These are phyloP conservation scores for Endocarpon pusillum DNA, from an alignment of 495 filamentous ascomycete genomes.

Conservation along the genomic window DNA sequence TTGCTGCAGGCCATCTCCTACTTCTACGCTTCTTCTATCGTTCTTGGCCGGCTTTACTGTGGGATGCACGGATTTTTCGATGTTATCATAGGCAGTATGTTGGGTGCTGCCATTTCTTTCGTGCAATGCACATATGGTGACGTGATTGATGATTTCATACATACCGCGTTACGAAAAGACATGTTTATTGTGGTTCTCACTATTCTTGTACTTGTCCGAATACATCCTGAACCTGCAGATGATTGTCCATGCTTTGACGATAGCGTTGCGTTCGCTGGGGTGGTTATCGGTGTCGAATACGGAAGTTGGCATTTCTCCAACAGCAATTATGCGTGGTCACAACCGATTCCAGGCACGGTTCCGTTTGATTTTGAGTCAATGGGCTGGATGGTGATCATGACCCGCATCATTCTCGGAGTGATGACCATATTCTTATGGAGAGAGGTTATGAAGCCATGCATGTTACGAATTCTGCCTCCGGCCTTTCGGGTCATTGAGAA, in stretches of 20 bases:
- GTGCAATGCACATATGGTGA: slow-evolving; percentile 57
- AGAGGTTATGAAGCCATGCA: slow-evolving; percentile 64
- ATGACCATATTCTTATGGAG: slow-evolving; percentile 76
- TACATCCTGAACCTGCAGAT: slow-evolving; percentile 92
- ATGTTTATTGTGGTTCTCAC: slow-evolving; percentile 41
- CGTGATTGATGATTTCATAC: slow-evolving; percentile 47
- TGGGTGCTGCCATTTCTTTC: slow-evolving; percentile 52
- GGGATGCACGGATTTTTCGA: slow-evolving; percentile 98
- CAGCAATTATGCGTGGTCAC: slow-evolving; percentile 34
- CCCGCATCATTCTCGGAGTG: slow-evolving; percentile 63
- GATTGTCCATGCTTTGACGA: slow-evolving; percentile 97
- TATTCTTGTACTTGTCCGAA: slow-evolving; percentile 59
- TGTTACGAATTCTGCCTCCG: slow-evolving; percentile 64
- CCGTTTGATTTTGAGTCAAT: slow-evolving; percentile 45
- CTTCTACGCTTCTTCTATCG: slow-evolving; percentile 75
- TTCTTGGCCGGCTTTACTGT: slow-evolving; percentile 82
- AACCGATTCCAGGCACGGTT: slow-evolving; percentile 41
- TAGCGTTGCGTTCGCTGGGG: slow-evolving; percentile 81
- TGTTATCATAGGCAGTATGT: slow-evolving; percentile 55
- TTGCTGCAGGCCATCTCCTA: slow-evolving; percentile 50
- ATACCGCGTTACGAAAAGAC: slow-evolving; percentile 29
- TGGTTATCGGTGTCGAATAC: slow-evolving; percentile 62
- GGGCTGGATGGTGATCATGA: slow-evolving; percentile 39
- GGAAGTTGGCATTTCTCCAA: slow-evolving; percentile 66
- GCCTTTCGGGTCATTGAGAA: slow-evolving; percentile 75